Evolutionary conservation across 345 rosid genomes (phyloP).

Genomic region (Raphanus sativus): DNA sequence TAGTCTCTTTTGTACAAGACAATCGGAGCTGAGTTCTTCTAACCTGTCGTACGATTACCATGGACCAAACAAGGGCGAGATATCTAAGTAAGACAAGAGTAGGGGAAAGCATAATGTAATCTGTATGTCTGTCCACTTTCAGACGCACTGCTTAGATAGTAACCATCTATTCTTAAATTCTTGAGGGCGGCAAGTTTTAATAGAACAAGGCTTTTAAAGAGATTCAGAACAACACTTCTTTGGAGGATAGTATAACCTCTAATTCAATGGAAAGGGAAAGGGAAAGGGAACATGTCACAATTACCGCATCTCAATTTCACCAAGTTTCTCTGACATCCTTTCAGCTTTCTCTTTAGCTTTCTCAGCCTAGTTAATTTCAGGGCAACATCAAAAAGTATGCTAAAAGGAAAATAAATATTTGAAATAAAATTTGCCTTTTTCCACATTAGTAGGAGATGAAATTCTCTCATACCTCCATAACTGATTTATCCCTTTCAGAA

Average conservation of each 20-base stretch:
- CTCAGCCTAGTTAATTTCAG: constrained; percentile 68
- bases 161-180: neutral
- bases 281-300: constrained; percentile 4
- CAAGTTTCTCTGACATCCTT: constrained; percentile 57
- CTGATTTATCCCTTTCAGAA: constrained; percentile 91
- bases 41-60: constrained; percentile 49
- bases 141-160: neutral
- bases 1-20: constrained; percentile 56
- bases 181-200: neutral
- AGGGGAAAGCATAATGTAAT: neutral
- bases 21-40: constrained; percentile 63
- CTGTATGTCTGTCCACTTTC: neutral
- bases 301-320: constrained; percentile 65
- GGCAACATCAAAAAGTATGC: neutral
- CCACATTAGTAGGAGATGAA: constrained; percentile 20
- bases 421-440: neutral
- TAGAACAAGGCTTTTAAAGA: constrained; percentile 3
- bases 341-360: constrained; percentile 94
- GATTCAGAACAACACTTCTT: neutral
- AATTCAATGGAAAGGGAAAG: neutral
- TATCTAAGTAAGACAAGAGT: constrained; percentile 1
- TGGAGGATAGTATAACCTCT: neutral
- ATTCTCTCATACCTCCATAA: constrained; percentile 72
- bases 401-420: neutral
- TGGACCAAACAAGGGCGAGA: neutral